Evolutionary conservation across 352 stramenopile species (phyloP).

Genomic region (Globisporangium nagaii): DNA sequence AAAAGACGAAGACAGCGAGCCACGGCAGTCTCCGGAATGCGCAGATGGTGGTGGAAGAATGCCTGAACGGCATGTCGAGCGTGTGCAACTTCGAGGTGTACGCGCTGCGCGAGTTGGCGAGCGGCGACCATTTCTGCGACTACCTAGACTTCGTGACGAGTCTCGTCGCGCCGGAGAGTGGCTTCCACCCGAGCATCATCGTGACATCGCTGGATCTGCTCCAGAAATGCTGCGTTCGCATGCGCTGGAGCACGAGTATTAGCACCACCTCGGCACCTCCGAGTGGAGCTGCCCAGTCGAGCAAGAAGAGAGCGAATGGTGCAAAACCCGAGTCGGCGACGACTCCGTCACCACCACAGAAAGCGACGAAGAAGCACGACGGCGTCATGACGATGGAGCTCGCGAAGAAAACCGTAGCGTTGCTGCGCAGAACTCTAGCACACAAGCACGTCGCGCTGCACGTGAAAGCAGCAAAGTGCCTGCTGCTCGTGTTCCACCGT

Average conservation of each 20-base stretch:
- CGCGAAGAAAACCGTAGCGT: slow-evolving; percentile 32
- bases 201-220: slow-evolving; percentile 58
- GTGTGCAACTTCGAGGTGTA: slow-evolving; percentile 52
- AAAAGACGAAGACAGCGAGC: neutral
- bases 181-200: slow-evolving; percentile 60
- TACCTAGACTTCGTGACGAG: slow-evolving; percentile 54
- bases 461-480: slow-evolving; percentile 63
- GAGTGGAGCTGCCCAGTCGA: neutral
- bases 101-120: slow-evolving; percentile 49
- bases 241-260: slow-evolving; percentile 38
- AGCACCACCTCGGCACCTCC: neutral
- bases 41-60: slow-evolving; percentile 79
- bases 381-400: slow-evolving; percentile 33
- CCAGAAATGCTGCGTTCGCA: slow-evolving; percentile 65
- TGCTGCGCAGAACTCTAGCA: slow-evolving; percentile 40
- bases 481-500: slow-evolving; percentile 55
- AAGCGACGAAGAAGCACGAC: slow-evolving; percentile 9
- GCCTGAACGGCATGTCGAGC: slow-evolving; percentile 62
- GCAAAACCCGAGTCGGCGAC: neutral
- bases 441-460: slow-evolving; percentile 58
- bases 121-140: slow-evolving; percentile 24
- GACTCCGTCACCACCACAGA: slow-evolving; percentile 8
- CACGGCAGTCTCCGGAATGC: slow-evolving; percentile 21
- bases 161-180: slow-evolving; percentile 24
- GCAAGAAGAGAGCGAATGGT: slow-evolving; percentile 3